Evolutionary conservation across 352 stramenopile species (phyloP).

Genomic region (Pythium sukuiense): DNA sequence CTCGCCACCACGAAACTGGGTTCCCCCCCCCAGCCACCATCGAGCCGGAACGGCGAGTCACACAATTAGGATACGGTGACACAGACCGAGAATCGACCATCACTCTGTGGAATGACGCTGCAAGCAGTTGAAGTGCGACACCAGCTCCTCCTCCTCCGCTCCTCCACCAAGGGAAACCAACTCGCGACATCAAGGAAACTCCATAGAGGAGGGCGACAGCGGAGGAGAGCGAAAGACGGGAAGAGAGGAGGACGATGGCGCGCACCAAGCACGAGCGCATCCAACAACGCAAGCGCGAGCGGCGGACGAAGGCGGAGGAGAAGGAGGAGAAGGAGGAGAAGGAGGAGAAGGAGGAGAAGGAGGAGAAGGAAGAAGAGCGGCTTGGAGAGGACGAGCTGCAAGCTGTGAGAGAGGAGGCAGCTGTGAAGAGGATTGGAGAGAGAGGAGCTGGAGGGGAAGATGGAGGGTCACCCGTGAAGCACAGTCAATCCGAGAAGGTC

Average conservation of each 20-base stretch:
- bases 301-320: conserved; percentile 1
- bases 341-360: not conserved
- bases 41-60: too few relatives aligned
- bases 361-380: not conserved
- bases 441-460: too few relatives aligned
- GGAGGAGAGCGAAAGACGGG: not conserved
- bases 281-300: conserved; percentile 12
- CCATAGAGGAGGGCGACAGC: not conserved
- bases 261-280: conserved; percentile 22
- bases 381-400: too few relatives aligned
- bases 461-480: too few relatives aligned
- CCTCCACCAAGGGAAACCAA: not conserved
- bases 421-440: too few relatives aligned
- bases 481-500: too few relatives aligned
- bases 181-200: not conserved
- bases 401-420: too few relatives aligned
- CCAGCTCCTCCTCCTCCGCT: not conserved
- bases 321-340: not conserved
- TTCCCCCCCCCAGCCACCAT: too few relatives aligned
- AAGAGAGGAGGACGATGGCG: conserved; percentile 9
- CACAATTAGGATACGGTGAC: not conserved
- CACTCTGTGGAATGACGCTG: not conserved
- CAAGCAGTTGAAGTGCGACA: conserved; percentile 1
- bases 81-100: not conserved
- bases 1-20: too few relatives aligned